Conservation (phyloP, 768 basidiomycete species). For the Clitopilus passeckerianus region DNA sequence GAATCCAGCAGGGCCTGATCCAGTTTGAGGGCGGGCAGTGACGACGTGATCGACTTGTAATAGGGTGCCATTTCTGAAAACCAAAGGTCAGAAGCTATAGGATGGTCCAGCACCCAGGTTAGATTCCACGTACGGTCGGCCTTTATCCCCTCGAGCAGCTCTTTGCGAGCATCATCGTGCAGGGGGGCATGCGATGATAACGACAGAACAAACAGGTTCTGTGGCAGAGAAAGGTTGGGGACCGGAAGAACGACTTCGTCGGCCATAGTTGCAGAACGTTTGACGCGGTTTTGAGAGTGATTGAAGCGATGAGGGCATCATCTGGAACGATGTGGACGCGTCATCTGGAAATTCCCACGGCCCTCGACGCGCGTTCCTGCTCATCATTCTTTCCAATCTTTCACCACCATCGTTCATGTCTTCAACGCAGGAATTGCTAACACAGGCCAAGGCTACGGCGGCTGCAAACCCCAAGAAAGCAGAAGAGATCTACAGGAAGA, state of each 20-base stretch:
- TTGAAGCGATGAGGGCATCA: slow-evolving; percentile 2
- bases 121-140: slow-evolving; percentile 60
- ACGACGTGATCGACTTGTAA: slow-evolving; percentile 53
- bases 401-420: slow-evolving; percentile 17
- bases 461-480: slow-evolving; percentile 52
- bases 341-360: slow-evolving; percentile 28
- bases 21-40: slow-evolving; percentile 38
- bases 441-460: slow-evolving; percentile 48
- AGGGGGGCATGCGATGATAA: slow-evolving; percentile 54
- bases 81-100: background rate
- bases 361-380: slow-evolving; percentile 23
- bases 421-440: slow-evolving; percentile 40
- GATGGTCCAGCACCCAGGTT: slow-evolving; percentile 1
- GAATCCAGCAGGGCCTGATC: slow-evolving; percentile 48
- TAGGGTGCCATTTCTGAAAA: slow-evolving; percentile 84
- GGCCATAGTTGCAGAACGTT: slow-evolving; percentile 47
- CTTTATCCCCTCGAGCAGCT: slow-evolving; percentile 70
- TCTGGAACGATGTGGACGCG: slow-evolving; percentile 20
- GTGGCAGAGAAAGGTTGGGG: slow-evolving; percentile 80
- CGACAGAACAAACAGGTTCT: slow-evolving; percentile 73
- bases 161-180: slow-evolving; percentile 60
- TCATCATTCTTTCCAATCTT: slow-evolving; percentile 1
- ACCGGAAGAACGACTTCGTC: slow-evolving; percentile 83
- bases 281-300: slow-evolving; percentile 10
- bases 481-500: slow-evolving; percentile 70